Evolutionary conservation across 2,329 filamentous ascomycete genomes (phyloP).

Genomic region (Penicillium sp.): DNA sequence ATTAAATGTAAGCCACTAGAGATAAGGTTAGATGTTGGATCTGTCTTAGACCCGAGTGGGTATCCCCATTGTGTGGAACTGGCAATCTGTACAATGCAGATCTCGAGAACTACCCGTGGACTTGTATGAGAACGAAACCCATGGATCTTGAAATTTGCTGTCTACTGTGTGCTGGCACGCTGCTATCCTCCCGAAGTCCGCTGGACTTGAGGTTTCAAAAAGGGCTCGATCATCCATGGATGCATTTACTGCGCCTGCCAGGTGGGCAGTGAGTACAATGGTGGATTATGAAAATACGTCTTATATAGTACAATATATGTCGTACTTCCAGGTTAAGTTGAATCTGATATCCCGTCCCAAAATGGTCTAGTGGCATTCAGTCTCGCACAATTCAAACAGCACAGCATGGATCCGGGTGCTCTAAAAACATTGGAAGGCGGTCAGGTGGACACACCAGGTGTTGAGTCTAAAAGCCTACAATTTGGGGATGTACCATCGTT

Average conservation of each 20-base stretch:
- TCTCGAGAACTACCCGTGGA: constrained; percentile 2
- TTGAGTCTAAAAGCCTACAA: too few relatives aligned
- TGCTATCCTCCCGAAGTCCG: neutral
- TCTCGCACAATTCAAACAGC: neutral
- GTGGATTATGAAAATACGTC: too few relatives aligned
- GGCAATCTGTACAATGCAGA: neutral
- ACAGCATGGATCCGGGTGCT: neutral
- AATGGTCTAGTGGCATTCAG: neutral
- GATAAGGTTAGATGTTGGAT: constrained; percentile 8
- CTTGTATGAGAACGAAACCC: neutral
- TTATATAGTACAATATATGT: too few relatives aligned
- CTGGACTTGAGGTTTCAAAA: too few relatives aligned
- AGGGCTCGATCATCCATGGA: neutral
- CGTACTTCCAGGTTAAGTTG: neutral
- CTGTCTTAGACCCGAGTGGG: constrained; percentile 1
- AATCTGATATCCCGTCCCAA: neutral
- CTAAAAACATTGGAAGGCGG: too few relatives aligned
- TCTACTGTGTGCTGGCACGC: neutral
- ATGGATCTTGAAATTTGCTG: too few relatives aligned
- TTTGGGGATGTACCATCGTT: too few relatives aligned
- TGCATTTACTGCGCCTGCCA: too few relatives aligned
- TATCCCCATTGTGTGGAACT: constrained; percentile 4
- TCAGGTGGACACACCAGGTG: too few relatives aligned
- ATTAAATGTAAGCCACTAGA: neutral
- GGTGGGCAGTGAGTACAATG: too few relatives aligned